Conservation (phyloP, 2,329 filamentous ascomycete genomes). For the Alternaria triticimaculans region DNA sequence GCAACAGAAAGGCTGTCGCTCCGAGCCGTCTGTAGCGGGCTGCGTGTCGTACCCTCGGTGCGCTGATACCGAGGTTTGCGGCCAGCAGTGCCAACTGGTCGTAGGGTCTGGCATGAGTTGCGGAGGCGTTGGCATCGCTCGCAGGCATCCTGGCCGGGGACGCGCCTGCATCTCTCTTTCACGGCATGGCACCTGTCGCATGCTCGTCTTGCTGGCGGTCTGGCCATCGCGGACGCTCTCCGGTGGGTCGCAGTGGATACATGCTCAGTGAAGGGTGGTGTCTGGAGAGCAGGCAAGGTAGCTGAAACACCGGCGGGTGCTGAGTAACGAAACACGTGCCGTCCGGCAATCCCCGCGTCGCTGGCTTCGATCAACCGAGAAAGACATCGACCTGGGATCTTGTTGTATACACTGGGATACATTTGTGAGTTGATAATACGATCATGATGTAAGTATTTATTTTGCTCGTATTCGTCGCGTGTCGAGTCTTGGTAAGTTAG, state of each 20-base stretch:
- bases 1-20: not conserved
- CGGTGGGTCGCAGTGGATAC: slow-evolving; percentile 1
- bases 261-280: slow-evolving; percentile 1
- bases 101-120: slow-evolving; percentile 7
- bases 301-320: slow-evolving; percentile 3
- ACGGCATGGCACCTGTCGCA: slow-evolving; percentile 14
- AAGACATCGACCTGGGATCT: not conserved
- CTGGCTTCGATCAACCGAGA: not conserved
- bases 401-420: not conserved
- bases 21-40: not conserved
- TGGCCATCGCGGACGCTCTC: slow-evolving; percentile 9
- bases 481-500: not conserved
- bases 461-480: not conserved
- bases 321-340: slow-evolving; percentile 7
- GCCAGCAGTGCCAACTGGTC: slow-evolving; percentile 7
- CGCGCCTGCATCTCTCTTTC: slow-evolving; percentile 10
- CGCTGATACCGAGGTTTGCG: slow-evolving; percentile 12
- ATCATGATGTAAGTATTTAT: not conserved
- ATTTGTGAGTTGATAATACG: not conserved
- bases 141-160: slow-evolving; percentile 8
- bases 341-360: not conserved
- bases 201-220: slow-evolving; percentile 5
- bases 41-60: not conserved
- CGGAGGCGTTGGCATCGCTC: slow-evolving; percentile 13
- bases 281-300: not conserved